Base-by-base conservation (phyloP, 768 basidiomycete species). In the Lactarius deliciosus region DNA sequence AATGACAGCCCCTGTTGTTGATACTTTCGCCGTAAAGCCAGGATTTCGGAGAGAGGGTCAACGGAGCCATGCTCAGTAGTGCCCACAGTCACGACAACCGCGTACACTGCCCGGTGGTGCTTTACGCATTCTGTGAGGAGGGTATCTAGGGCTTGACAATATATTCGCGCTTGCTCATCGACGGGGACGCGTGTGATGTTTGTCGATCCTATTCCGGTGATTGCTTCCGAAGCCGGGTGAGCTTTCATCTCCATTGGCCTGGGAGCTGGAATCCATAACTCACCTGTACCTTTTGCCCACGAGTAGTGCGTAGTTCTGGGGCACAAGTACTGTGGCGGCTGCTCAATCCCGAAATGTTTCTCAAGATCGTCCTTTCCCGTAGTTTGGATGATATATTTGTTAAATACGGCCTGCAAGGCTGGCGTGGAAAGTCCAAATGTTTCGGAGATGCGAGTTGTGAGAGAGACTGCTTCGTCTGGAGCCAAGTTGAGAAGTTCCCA, bases 221-320 rank as follows among this genome's bases (percentile, higher is more conserved):
- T 61, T 11, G 80, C 82, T 83, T 43, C 20, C 34, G 30, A 34
- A 63, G 34, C 56, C 53, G 20, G 2, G 50, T 60, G 22, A 30
- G 20, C 28, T 54, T 10, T 30, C 3, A 20, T 57, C 13, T 58
- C 43, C 20, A 25, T 34, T 10, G 53, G 57, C 16, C 63, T 10
- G 18, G 6, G 2, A 15, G 4, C 25, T 11, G 50, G 25, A 32
- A 41, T 18, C 18, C 57, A 30, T 28, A 41, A 72, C 75, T 58
- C 66, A 81, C 81, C 78, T 28, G 79, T 77, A 22, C 75, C 75
- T 70, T 83, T 83, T 18, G 81, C 80, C 82, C 82, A 83, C 1
- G 81, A 82, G 61, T 80, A 81, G 69, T 82, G 81, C 20, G 74
- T 76, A 7, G 80, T 77, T 47, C 62, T 72, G 3, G 75, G 65